Base-by-base conservation (phyloP, 2,329 filamentous ascomycete genomes). In the Fusarium cyanostomum region DNA sequence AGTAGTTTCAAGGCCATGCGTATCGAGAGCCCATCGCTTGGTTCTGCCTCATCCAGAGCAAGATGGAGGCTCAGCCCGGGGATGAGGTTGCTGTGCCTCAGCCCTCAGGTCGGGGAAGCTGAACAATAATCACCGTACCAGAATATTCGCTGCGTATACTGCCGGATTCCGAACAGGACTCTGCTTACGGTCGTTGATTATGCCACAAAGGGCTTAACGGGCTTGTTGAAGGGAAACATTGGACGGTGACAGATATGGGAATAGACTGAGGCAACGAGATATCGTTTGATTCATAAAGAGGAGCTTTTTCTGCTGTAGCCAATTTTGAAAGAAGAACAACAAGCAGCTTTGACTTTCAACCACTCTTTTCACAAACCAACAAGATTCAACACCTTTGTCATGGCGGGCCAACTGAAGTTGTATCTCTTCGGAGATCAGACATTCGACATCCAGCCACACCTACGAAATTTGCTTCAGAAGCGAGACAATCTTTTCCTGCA, bases 391-490 rank as follows among this genome's bases (percentile, higher is more conserved):
- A 66, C 62, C 52, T 64, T 58, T 37, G 34, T 49, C 34, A 65
- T 64, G 62, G 34, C 35, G n/a, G 31, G 44, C 1, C 52, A 58
- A 9, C 28, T 59, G 9, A 64, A 56, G 34, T 24, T 66, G n/a
- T 67, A 64, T 27, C 51, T 66, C 42, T 67, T 66, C 21, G 63
- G 63, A 48, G 63, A 66, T 24, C 63, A 67, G 37, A 67, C 63
- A 10, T 66, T 61, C 12, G 63, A 67, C 33, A 49, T 67, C 12
- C 51, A 66, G 34, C 63, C 65, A 9, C 52, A 61, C 9, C 35
- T 64, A 2, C 57, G 64, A 11, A 34, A 54, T 1, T 42, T 68
- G 5, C 54, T 68, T 1, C 65, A 66, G 39, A 63, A 53, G 27
- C 56, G 65, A 31, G 62, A 66, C 52, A 68, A 68, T 28, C 62